Conservation (phyloP, 306 rosid genomes). For the Prosopis cineraria region DNA sequence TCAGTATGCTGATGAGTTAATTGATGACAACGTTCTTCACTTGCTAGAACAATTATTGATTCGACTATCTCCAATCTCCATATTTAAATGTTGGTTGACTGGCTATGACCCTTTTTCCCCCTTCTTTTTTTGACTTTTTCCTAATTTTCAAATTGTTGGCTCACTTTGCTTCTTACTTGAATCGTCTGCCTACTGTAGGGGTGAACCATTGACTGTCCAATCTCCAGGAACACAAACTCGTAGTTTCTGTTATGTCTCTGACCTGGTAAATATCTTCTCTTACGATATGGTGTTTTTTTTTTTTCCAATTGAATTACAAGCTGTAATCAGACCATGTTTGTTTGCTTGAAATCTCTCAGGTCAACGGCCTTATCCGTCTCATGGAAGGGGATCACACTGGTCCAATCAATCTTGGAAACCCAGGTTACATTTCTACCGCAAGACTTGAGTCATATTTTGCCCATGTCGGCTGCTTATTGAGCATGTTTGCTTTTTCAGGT, state of each 20-base stretch:
- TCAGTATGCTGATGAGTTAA: background rate
- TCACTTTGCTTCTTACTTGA: background rate
- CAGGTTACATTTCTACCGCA: constrained; percentile 50
- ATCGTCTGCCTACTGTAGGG: constrained; percentile 51
- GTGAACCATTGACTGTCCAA: constrained; percentile 79
- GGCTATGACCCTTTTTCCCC: background rate
- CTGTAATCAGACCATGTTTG: constrained; percentile 11
- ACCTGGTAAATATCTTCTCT: constrained; percentile 52
- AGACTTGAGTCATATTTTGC: background rate
- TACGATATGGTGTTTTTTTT: constrained; percentile 6
- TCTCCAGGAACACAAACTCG: constrained; percentile 89
- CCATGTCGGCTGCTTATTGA: background rate
- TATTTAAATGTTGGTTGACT: constrained; percentile 8
- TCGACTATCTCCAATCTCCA: background rate
- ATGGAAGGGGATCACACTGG: constrained; percentile 80
- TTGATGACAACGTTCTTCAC: background rate
- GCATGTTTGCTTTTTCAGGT: constrained; percentile 54
- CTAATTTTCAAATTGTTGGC: background rate
- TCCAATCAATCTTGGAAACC: constrained; percentile 90
- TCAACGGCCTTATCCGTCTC: constrained; percentile 79
- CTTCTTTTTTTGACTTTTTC: background rate
- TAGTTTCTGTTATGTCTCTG: constrained; percentile 83
- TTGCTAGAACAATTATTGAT: background rate
- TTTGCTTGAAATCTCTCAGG: constrained; percentile 47
- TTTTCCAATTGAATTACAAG: constrained; percentile 24